Percentiles rank a stretch among this genome's conserved stretches.
These are phyloP conservation scores for Debaryomyces tyrocola DNA, from an alignment of 805 yeast species.

Conservation along the genomic window DNA sequence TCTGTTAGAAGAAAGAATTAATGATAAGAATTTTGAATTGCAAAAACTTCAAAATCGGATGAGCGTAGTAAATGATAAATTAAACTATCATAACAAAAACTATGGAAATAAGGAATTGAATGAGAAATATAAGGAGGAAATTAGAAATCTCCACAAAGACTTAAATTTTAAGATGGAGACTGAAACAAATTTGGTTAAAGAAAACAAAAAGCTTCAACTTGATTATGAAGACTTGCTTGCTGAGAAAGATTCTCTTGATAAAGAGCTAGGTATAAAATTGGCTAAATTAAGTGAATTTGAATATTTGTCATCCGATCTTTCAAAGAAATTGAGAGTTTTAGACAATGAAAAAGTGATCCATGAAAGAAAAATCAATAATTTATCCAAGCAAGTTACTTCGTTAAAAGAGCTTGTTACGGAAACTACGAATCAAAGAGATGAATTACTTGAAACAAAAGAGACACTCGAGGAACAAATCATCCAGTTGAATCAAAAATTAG, in stretches of 20 bases:
- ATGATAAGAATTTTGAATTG: constrained; percentile 57
- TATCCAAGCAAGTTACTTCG: constrained; percentile 51
- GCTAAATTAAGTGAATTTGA: constrained; percentile 44
- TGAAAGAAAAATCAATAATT: constrained; percentile 36
- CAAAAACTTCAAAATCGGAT: constrained; percentile 49
- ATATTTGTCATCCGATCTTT: constrained; percentile 22
- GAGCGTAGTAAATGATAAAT: constrained; percentile 54
- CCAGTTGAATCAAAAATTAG: constrained; percentile 24
- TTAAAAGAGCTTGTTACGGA: constrained; percentile 61
- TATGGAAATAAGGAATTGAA: constrained; percentile 41
- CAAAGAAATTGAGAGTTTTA: constrained; percentile 26
- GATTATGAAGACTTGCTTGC: constrained; percentile 50
- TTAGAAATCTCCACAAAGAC: constrained; percentile 53
- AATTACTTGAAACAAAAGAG: constrained; percentile 43
- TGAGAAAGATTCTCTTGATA: constrained; percentile 25
- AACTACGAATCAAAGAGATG: constrained; percentile 62
- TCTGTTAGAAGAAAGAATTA: constrained; percentile 53
- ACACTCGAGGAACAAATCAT: constrained; percentile 30
- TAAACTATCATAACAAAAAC: constrained; percentile 50
- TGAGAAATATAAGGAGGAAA: constrained; percentile 50
- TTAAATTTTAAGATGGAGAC: constrained; percentile 54
- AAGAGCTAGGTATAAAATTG: constrained; percentile 35
- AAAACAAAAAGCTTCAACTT: constrained; percentile 58
- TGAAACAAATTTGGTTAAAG: constrained; percentile 67
- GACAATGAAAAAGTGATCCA: constrained; percentile 34